A percentile compares a stretch with the other conserved stretches of the same genome.
Conservation (phyloP, 2,329 filamentous ascomycete genomes). For the Neodidymelliopsis sp. region DNA sequence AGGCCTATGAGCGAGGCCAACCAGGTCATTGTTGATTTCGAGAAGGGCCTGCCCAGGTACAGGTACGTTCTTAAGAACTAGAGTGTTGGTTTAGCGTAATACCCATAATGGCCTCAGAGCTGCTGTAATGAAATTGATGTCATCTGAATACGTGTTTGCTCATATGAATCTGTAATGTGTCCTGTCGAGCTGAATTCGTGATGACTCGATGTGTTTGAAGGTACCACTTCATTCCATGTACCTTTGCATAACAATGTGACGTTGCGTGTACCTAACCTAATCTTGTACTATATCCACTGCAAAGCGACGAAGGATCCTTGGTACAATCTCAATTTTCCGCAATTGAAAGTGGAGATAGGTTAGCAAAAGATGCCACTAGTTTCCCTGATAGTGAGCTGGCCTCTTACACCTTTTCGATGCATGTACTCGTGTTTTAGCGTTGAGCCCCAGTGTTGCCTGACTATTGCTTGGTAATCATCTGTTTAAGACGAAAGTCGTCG, state of each 20-base stretch:
- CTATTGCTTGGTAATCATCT: no score
- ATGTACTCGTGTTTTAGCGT: no score
- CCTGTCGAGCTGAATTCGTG: no score
- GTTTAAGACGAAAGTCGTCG: no score
- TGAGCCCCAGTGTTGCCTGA: no score
- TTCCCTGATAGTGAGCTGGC: background rate
- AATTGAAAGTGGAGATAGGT: conserved; percentile 1
- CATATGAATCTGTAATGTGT: background rate
- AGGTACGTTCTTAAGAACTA: conserved; percentile 49
- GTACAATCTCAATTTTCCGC: conserved; percentile 32
- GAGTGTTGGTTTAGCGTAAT: conserved; percentile 12
- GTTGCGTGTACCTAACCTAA: conserved; percentile 28
- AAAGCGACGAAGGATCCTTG: conserved; percentile 29
- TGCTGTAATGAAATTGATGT: conserved; percentile 17
- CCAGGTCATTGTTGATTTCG: conserved; percentile 49
- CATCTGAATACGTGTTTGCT: background rate
- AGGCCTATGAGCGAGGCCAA: conserved; percentile 51
- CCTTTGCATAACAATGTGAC: conserved; percentile 25
- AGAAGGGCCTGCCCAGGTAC: conserved; percentile 53
- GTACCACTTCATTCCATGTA: conserved; percentile 3
- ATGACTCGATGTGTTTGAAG: no score
- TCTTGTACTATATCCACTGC: conserved; percentile 29
- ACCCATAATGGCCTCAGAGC: conserved; percentile 10
- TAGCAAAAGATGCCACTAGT: background rate
- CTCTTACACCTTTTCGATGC: conserved; percentile 40